Conservation (phyloP, 2,329 filamentous ascomycete genomes). For the Furcasterigmium sp. region DNA sequence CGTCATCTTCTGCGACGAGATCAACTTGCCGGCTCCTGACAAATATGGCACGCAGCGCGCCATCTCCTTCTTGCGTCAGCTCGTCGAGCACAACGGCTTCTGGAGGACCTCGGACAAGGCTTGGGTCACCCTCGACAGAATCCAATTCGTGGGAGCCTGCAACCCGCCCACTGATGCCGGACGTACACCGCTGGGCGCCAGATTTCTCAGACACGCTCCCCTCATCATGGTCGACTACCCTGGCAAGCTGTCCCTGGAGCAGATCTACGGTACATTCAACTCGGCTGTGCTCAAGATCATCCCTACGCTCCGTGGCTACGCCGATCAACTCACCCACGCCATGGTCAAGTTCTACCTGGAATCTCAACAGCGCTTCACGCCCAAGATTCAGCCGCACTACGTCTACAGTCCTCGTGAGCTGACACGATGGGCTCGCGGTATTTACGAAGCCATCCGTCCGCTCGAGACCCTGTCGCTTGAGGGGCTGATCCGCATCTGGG, state of each 20-base stretch:
- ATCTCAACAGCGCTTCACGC: slow-evolving; percentile 90
- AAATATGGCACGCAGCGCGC: slow-evolving; percentile 96
- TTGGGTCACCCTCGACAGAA: slow-evolving; percentile 95
- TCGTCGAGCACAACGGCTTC: slow-evolving; percentile 98
- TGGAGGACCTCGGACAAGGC: slow-evolving; percentile 97
- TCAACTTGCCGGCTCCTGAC: slow-evolving; percentile 96
- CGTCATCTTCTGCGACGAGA: slow-evolving; percentile 98
- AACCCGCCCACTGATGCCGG: slow-evolving; percentile 97
- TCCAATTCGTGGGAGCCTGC: slow-evolving; percentile 98
- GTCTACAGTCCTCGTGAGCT: slow-evolving; percentile 98
- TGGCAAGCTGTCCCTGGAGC: slow-evolving; percentile 85
- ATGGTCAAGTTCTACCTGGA: slow-evolving; percentile 98
- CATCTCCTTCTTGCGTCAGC: slow-evolving; percentile 93
- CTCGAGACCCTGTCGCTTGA: slow-evolving; percentile 84
- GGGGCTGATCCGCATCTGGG: slow-evolving; percentile 94
- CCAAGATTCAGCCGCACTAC: slow-evolving; percentile 96
- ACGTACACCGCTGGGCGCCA: slow-evolving; percentile 85
- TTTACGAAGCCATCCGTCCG: slow-evolving; percentile 94
- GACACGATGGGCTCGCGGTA: slow-evolving; percentile 93
- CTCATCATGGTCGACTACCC: slow-evolving; percentile 99
- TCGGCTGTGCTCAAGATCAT: slow-evolving; percentile 94
- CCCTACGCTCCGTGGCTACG: slow-evolving; percentile 88
- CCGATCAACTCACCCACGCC: slow-evolving; percentile 87
- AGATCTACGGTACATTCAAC: slow-evolving; percentile 99
- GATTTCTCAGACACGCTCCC: slow-evolving; percentile 95